Percentiles rank a stretch among this genome's conserved stretches.
Conservation (phyloP, 371 early-diverging fungal species). For the Smittium mucronatum region DNA sequence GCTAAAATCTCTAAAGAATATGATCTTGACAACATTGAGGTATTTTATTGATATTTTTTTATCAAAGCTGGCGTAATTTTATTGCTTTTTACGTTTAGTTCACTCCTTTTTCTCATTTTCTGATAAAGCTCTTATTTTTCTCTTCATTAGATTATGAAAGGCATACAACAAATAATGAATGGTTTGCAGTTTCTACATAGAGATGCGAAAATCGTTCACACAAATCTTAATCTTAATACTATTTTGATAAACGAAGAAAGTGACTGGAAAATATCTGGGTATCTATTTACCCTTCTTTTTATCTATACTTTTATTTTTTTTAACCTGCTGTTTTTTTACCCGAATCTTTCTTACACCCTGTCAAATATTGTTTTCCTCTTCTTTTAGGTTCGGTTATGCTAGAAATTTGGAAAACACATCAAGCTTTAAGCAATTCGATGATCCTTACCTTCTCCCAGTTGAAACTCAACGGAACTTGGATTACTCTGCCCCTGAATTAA, state of each 20-base stretch:
- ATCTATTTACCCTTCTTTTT: neutral
- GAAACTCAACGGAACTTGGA: conserved; percentile 56
- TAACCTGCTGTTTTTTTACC: neutral
- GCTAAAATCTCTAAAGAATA: neutral
- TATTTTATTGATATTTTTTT: no score
- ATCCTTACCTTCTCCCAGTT: conserved; percentile 47
- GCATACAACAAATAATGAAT: conserved; percentile 62
- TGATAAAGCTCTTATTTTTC: no score
- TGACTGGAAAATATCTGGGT: conserved; percentile 82
- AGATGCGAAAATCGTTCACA: conserved; percentile 64
- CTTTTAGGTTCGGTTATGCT: conserved; percentile 42
- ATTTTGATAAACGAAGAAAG: conserved; percentile 69
- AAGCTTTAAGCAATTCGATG: conserved; percentile 34
- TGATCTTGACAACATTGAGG: neutral
- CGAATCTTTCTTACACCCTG: no score
- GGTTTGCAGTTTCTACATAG: conserved; percentile 55
- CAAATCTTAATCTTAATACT: conserved; percentile 57
- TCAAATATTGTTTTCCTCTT: no score
- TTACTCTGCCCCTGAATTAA: conserved; percentile 66
- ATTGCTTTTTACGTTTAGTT: no score
- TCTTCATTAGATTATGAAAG: conserved; percentile 83
- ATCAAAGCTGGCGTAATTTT: no score
- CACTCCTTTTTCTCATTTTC: no score
- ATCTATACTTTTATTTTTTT: neutral
- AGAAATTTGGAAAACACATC: conserved; percentile 40